Percentiles rank a stretch among this genome's conserved stretches.
phyloP scores from a whole-genome alignment of 768 basidiomycete genomes.

The Tephrocybe sp. region DNA sequence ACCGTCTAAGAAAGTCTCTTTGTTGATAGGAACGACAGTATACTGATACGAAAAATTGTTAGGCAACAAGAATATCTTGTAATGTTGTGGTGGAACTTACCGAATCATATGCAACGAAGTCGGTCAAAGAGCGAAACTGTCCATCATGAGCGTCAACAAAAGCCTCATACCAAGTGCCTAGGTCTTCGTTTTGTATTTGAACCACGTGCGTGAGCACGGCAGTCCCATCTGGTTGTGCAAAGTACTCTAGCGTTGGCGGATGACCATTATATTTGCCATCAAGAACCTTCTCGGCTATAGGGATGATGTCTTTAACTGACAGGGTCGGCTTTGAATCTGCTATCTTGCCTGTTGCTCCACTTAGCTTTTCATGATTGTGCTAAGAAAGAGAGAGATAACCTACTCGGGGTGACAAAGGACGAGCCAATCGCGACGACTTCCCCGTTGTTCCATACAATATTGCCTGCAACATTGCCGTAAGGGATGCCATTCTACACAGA shows the following conservation, averaged over 20 bases:
- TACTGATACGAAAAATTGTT: constrained; percentile 26
- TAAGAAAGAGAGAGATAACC: constrained; percentile 24
- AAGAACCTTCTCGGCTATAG: constrained; percentile 28
- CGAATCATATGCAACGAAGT: constrained; percentile 48
- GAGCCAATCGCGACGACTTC: constrained; percentile 31
- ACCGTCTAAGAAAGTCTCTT: constrained; percentile 50
- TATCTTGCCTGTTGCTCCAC: constrained; percentile 16
- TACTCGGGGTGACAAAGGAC: constrained; percentile 29
- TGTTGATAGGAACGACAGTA: constrained; percentile 44
- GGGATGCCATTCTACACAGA: constrained; percentile 29
- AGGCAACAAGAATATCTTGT: neutral
- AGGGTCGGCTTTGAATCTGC: constrained; percentile 33
- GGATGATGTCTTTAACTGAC: constrained; percentile 29
- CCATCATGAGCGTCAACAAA: constrained; percentile 53
- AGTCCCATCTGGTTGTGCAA: constrained; percentile 33
- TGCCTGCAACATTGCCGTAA: constrained; percentile 33
- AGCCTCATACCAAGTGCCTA: constrained; percentile 52
- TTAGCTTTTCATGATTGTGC: neutral
- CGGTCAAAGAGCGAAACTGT: constrained; percentile 44
- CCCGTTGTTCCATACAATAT: constrained; percentile 31
- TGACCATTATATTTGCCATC: constrained; percentile 37
- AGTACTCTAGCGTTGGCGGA: constrained; percentile 37
- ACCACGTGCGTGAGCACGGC: constrained; percentile 36
- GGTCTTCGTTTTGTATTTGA: constrained; percentile 27
- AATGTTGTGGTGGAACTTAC: too few species aligned